Conservation (phyloP, 495 filamentous ascomycete genomes). For the Penicillium diatomitis region DNA sequence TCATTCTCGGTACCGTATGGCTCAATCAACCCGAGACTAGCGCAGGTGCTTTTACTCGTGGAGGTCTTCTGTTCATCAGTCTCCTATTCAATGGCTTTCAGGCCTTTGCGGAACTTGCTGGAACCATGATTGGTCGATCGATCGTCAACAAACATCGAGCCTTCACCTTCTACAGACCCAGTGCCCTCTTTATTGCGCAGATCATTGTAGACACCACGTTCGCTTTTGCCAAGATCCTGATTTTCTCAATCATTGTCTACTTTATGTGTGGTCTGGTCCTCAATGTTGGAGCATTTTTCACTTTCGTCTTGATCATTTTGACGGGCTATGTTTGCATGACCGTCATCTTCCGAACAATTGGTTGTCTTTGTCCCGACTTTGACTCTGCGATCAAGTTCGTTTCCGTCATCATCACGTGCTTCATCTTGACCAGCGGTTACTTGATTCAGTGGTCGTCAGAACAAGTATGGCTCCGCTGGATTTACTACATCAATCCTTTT, state of each 20-base stretch:
- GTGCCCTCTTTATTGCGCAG: slow-evolving; percentile 70
- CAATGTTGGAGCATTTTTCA: slow-evolving; percentile 68
- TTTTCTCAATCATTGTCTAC: slow-evolving; percentile 71
- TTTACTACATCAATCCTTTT: slow-evolving; percentile 72
- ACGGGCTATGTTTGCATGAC: slow-evolving; percentile 69
- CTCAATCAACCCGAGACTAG: slow-evolving; percentile 56
- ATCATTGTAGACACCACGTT: slow-evolving; percentile 72
- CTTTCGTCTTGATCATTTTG: slow-evolving; percentile 62
- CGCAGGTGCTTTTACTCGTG: slow-evolving; percentile 65
- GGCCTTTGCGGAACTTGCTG: slow-evolving; percentile 62
- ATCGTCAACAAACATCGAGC: slow-evolving; percentile 73
- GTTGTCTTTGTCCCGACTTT: slow-evolving; percentile 72
- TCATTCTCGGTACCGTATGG: slow-evolving; percentile 72
- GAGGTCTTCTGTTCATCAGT: slow-evolving; percentile 66
- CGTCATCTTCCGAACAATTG: slow-evolving; percentile 69
- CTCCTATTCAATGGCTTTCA: slow-evolving; percentile 76
- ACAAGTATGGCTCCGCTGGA: slow-evolving; percentile 70
- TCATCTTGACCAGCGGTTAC: slow-evolving; percentile 72
- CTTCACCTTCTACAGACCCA: slow-evolving; percentile 71
- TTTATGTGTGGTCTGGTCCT: slow-evolving; percentile 64
- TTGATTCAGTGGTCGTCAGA: slow-evolving; percentile 62
- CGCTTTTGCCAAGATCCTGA: slow-evolving; percentile 52
- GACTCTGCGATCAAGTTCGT: slow-evolving; percentile 80
- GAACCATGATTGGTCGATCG: slow-evolving; percentile 62
- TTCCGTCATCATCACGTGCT: slow-evolving; percentile 64